phyloP scores from a whole-genome alignment of 2,329 filamentous ascomycete genomes.

The Xylariomycetidae sp. region DNA sequence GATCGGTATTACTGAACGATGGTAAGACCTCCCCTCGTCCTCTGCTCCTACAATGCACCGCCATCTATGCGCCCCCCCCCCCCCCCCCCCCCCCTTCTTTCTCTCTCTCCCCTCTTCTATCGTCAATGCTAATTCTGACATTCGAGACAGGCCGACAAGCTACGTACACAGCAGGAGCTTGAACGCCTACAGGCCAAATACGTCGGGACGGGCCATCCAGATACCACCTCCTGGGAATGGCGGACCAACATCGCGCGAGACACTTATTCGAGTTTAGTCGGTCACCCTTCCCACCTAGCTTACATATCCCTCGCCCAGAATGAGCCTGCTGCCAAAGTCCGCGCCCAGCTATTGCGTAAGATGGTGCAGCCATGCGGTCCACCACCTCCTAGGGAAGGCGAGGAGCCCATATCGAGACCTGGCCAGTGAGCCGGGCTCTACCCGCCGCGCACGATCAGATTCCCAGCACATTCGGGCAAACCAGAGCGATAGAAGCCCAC shows the following conservation, averaged over 20 bases:
- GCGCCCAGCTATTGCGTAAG: slow-evolving; percentile 76
- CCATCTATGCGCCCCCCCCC: too few relatives aligned
- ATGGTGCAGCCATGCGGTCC: slow-evolving; percentile 61
- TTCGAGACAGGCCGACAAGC: slow-evolving; percentile 94
- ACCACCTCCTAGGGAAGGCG: slow-evolving; percentile 52
- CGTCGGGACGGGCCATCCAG: slow-evolving; percentile 91
- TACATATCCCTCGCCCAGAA: slow-evolving; percentile 91
- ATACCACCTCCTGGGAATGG: slow-evolving; percentile 98
- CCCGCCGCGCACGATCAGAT: too few relatives aligned
- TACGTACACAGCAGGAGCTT: slow-evolving; percentile 95
- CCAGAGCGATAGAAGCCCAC: too few relatives aligned
- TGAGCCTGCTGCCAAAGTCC: slow-evolving; percentile 74
- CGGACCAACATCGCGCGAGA: slow-evolving; percentile 92
- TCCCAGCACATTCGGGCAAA: too few relatives aligned
- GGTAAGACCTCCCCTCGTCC: too few relatives aligned
- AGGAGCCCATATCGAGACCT: slow-evolving; percentile 23
- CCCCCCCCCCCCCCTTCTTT: too few relatives aligned
- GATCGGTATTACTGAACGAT: too few relatives aligned
- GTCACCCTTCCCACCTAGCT: slow-evolving; percentile 80
- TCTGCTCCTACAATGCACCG: too few relatives aligned
- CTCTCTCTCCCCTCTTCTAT: too few relatives aligned
- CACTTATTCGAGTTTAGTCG: slow-evolving; percentile 82
- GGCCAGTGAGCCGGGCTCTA: slow-evolving; percentile 5
- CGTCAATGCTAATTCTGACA: too few relatives aligned
- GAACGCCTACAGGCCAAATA: slow-evolving; percentile 95